Conservation (phyloP, 1,139 yeast genomes). For the Tardiomyces blankii region DNA sequence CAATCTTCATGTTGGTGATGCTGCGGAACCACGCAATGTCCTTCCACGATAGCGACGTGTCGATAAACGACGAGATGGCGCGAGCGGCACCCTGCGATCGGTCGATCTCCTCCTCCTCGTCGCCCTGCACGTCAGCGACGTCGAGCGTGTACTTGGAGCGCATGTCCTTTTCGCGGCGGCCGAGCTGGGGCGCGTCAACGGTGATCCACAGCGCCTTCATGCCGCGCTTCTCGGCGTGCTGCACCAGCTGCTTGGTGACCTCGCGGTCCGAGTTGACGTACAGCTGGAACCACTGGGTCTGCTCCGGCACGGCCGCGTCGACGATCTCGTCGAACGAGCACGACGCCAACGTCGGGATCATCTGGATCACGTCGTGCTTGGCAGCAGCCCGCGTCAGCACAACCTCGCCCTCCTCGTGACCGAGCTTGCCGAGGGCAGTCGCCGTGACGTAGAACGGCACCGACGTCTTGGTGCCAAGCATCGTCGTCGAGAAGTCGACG, state of each 20-base stretch:
- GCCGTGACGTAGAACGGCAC: slow-evolving; percentile 50
- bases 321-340: slow-evolving; percentile 46
- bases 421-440: slow-evolving; percentile 45
- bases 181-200: slow-evolving; percentile 91
- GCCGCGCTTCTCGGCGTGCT: slow-evolving; percentile 66
- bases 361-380: slow-evolving; percentile 38
- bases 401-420: slow-evolving; percentile 45
- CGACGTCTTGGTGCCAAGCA: slow-evolving; percentile 36
- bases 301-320: slow-evolving; percentile 37
- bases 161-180: slow-evolving; percentile 70
- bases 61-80: slow-evolving; percentile 77
- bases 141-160: slow-evolving; percentile 52
- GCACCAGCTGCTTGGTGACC: slow-evolving; percentile 47
- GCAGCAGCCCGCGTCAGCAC: slow-evolving; percentile 41
- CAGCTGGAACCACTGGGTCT: slow-evolving; percentile 82
- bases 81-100: slow-evolving; percentile 78
- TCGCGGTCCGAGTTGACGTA: slow-evolving; percentile 69
- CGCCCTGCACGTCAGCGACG: slow-evolving; percentile 37
- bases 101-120: slow-evolving; percentile 38
- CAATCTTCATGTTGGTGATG: slow-evolving; percentile 50
- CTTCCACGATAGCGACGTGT: slow-evolving; percentile 62
- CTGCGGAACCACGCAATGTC: slow-evolving; percentile 49
- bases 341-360: slow-evolving; percentile 47
- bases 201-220: slow-evolving; percentile 74
- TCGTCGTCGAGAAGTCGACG: slow-evolving; percentile 41